Conservation (phyloP, 441 rosid species). For the Isatis lusitanica region DNA sequence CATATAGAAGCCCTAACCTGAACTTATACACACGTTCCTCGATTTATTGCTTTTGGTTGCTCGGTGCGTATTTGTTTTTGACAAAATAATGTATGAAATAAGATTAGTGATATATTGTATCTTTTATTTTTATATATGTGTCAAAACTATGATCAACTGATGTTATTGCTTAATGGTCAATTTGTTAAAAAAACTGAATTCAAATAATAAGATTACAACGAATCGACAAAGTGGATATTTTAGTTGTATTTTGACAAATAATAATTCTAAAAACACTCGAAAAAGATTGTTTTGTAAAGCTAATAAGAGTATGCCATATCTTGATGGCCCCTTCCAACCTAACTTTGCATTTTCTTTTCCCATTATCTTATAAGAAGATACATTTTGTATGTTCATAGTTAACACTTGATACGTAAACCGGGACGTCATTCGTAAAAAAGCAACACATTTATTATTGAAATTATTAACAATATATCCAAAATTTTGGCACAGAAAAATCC, state of each 20-base stretch:
- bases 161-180: too few relatives aligned
- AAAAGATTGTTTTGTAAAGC: not conserved
- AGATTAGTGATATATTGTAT: too few relatives aligned
- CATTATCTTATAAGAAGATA: not conserved
- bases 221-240: not conserved
- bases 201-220: not conserved
- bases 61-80: too few relatives aligned
- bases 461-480: not conserved
- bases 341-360: slow-evolving; percentile 27
- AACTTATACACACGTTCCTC: too few relatives aligned
- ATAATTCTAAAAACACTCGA: not conserved
- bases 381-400: not conserved
- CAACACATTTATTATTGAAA: slow-evolving; percentile 19
- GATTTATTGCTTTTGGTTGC: too few relatives aligned
- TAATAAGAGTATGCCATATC: slow-evolving; percentile 10
- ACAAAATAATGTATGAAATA: too few relatives aligned
- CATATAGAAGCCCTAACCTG: too few relatives aligned
- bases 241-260: not conserved
- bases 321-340: slow-evolving; percentile 34
- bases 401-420: slow-evolving; percentile 28
- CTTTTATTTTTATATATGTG: too few relatives aligned
- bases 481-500: slow-evolving; percentile 10
- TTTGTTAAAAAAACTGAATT: too few relatives aligned
- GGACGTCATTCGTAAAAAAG: slow-evolving; percentile 35
- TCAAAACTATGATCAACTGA: too few relatives aligned